These are phyloP conservation scores for Termitomyces sp. DNA, from an alignment of 768 basidiomycete genomes.

Conservation along the genomic window DNA sequence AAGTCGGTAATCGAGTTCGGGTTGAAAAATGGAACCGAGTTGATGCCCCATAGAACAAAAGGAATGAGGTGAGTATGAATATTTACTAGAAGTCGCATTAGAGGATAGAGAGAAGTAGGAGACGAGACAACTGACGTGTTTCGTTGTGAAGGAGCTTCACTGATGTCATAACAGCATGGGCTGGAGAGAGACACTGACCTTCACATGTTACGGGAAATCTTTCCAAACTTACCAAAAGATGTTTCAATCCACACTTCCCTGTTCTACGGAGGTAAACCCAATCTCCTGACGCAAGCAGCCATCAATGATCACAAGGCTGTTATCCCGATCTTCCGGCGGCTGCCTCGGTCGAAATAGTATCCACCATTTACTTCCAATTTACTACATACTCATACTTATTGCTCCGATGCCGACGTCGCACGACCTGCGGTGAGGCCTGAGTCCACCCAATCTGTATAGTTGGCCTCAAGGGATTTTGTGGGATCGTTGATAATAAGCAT, in stretches of 20 bases:
- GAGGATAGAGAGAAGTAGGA: neutral
- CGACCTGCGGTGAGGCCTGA: neutral
- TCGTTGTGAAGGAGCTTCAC: slow-evolving; percentile 91
- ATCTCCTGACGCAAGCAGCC: slow-evolving; percentile 4
- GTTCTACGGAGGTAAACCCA: slow-evolving; percentile 4
- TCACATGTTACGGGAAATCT: too few relatives aligned
- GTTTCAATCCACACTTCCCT: neutral
- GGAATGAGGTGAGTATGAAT: slow-evolving; percentile 93
- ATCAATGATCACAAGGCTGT: neutral
- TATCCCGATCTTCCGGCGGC: neutral
- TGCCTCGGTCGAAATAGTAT: neutral
- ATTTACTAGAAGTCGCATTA: slow-evolving; percentile 60
- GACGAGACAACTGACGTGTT: slow-evolving; percentile 55
- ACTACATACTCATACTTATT: neutral
- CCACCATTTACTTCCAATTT: neutral
- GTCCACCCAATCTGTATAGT: too few relatives aligned
- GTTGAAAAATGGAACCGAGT: slow-evolving; percentile 32
- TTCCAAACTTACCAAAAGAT: too few relatives aligned
- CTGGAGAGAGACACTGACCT: too few relatives aligned
- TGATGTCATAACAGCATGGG: too few relatives aligned
- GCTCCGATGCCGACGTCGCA: neutral
- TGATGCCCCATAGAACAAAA: slow-evolving; percentile 60
- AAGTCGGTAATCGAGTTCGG: slow-evolving; percentile 38
- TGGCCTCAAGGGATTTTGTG: too few relatives aligned
- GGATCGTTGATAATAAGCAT: neutral